Conservation (phyloP, 768 basidiomycete genomes). For the Wakefieldia striispora region DNA sequence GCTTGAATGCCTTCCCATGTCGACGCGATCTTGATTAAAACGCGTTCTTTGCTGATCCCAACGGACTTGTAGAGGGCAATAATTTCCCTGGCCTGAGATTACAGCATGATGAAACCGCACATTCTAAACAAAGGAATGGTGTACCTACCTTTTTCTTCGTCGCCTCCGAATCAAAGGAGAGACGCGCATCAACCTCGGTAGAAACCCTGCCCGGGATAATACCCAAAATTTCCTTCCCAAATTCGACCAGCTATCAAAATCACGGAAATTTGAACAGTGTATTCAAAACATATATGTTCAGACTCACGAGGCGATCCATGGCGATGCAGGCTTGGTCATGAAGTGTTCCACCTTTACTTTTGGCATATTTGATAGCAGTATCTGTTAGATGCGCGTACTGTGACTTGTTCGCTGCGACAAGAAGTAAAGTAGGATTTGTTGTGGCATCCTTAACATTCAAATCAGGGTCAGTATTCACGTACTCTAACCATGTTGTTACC, state of each 20-base stretch:
- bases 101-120: neutral
- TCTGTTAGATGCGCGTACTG: slow-evolving; percentile 77
- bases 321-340: slow-evolving; percentile 75
- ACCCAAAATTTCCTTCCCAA: slow-evolving; percentile 87
- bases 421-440: slow-evolving; percentile 91
- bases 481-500: slow-evolving; percentile 32
- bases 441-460: slow-evolving; percentile 71
- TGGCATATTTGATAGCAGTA: slow-evolving; percentile 66
- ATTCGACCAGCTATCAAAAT: slow-evolving; percentile 77
- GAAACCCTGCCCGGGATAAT: slow-evolving; percentile 98
- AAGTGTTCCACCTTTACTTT: slow-evolving; percentile 71
- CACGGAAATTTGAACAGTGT: neutral
- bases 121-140: too few species aligned
- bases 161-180: slow-evolving; percentile 88
- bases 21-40: slow-evolving; percentile 97
- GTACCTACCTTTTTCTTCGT: slow-evolving; percentile 73
- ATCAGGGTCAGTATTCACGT: neutral
- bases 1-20: slow-evolving; percentile 99
- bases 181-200: slow-evolving; percentile 94
- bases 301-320: slow-evolving; percentile 77
- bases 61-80: slow-evolving; percentile 89
- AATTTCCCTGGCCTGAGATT: slow-evolving; percentile 63
- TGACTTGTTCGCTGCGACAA: slow-evolving; percentile 87
- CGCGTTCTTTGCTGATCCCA: slow-evolving; percentile 85
- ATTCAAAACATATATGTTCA: neutral